Base-by-base conservation (phyloP, 2,329 filamentous ascomycete species). In the Ceratocystis lukuohia region DNA sequence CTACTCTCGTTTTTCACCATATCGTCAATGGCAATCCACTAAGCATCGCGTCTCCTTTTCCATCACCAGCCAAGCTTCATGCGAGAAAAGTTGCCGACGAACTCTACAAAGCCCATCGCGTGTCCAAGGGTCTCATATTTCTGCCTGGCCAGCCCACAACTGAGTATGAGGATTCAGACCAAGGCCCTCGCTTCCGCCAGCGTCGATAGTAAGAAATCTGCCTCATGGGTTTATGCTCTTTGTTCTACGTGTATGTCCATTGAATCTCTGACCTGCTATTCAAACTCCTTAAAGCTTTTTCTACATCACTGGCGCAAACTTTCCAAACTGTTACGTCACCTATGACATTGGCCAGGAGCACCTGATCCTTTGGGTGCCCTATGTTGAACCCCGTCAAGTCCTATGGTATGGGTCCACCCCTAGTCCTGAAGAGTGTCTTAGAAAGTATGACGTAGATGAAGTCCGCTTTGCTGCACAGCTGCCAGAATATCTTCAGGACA, bases 291-390 rank as follows among this genome's bases (percentile, higher is more conserved):
- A 56, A n/a, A 84, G 82, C 76, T 85, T 85, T 73, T 85, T 80
- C 73, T 85, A 85, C 72, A 71, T 85, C 66, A 77, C 78, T 33
- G 83, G 83, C 45, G 79, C 77, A 67, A 74, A 84, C 73, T 80
- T 84, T 68, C 75, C 80, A 1, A 80, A 80, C 70, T 84, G 80
- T 71, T 76, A 76, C 62, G 77, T 82, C 44, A 85, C 83, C 1
- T 85, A 84, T 70, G 81, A 85, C 68, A 79, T 85, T 62, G 75
- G 73, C 25, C 76, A 76, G 10, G 87, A 92, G 73, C 76, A 77
- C 25, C 80, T 94, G 66, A 84, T 81, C 4, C 81, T 93, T 33
- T 94, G 88, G 82, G 84, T 93, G 61, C 88, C 88, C 1, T 82
- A 84, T 70, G 83, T 86, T 69, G 83, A 88, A 70, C 83, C 82